Evolutionary conservation across 2,329 filamentous ascomycete species (phyloP).

Genomic region (Colletotrichum cuscutae): DNA sequence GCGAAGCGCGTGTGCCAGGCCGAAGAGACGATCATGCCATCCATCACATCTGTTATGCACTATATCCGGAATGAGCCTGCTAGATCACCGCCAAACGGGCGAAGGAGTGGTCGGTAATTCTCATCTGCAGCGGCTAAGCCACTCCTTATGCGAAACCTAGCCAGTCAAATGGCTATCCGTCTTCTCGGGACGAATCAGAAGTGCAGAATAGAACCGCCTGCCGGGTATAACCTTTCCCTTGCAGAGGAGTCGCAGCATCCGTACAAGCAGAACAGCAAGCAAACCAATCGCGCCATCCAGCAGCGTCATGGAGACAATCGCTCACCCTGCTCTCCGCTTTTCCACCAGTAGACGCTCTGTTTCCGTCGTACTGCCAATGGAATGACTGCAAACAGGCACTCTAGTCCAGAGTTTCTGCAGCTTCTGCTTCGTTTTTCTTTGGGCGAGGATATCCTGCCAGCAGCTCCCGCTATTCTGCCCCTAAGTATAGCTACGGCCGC

Average conservation of each 20-base stretch:
- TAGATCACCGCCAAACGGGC: conserved; percentile 27
- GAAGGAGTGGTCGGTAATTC: conserved; percentile 32
- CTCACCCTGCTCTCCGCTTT: conserved; percentile 3
- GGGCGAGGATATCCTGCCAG: no score
- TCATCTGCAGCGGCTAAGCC: conserved; percentile 36
- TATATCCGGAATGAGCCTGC: conserved; percentile 22
- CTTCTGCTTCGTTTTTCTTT: not conserved
- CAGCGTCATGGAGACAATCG: not conserved
- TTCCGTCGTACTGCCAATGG: not conserved
- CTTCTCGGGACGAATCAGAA: conserved; percentile 32
- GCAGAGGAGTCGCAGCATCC: conserved; percentile 21
- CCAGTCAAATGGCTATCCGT: conserved; percentile 27
- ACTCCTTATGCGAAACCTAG: conserved; percentile 19
- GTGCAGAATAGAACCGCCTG: conserved; percentile 26
- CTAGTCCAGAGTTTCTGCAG: conserved; percentile 18
- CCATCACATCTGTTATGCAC: conserved; percentile 19
- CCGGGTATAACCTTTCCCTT: conserved; percentile 28
- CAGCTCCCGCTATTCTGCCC: no score
- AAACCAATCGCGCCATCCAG: not conserved
- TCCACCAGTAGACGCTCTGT: conserved; percentile 29
- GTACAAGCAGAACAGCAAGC: conserved; percentile 1
- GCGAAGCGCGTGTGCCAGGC: conserved; percentile 28
- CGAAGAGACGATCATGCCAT: conserved; percentile 23
- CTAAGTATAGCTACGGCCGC: no score
- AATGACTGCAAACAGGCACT: not conserved